Evolutionary conservation across 257 asterid species (phyloP), one percentile per base, ranked within the genome.

Genomic region (Nicotiana obtusifolia): DNA sequence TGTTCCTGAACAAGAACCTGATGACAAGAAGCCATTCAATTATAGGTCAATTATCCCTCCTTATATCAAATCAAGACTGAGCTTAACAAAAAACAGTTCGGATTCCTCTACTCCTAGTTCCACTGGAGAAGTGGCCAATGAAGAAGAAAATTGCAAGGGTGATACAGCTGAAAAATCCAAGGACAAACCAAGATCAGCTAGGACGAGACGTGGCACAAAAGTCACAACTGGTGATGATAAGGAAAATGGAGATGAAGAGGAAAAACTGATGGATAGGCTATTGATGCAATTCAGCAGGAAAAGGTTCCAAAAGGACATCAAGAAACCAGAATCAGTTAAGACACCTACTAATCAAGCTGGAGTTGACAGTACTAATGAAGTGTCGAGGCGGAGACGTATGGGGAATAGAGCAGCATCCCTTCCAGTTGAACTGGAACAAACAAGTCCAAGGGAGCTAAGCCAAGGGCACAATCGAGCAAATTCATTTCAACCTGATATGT

Each of bases 201-300:
- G 97, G 76, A 90, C 88, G 33, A 79, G 86, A 49, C 69, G 20
- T 59, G 33, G n/a, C 7, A 89, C 80, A 78, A 83, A 87, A 57
- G 84, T 77, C 77, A 78, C 65, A 1, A 59, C 17, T 77, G 81
- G 33, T 10, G 89, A 83, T 1, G 56, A 82, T 54, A 44, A 44
- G 31, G 62, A 60, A 59, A 75, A 79, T 13, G 44, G 8, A 7
- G 93, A 90, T 17, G 91, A 91, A 22, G 97, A 95, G 59, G 97
- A 90, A 73, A 89, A 59, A 67, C 71, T 9, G 78, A 66, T 93
- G 84, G 97, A 92, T 69, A 90, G 60, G 90, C 91, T 93, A 64
- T 81, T 95, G 49, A 52, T 28, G 9, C 86, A 87, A 82, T 87
- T 90, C 75, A 90, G 97, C 65, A 83, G 84, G 84, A 93, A 85